phyloP scores from a whole-genome alignment of 345 rosid species.

The Sisymbrium irio region DNA sequence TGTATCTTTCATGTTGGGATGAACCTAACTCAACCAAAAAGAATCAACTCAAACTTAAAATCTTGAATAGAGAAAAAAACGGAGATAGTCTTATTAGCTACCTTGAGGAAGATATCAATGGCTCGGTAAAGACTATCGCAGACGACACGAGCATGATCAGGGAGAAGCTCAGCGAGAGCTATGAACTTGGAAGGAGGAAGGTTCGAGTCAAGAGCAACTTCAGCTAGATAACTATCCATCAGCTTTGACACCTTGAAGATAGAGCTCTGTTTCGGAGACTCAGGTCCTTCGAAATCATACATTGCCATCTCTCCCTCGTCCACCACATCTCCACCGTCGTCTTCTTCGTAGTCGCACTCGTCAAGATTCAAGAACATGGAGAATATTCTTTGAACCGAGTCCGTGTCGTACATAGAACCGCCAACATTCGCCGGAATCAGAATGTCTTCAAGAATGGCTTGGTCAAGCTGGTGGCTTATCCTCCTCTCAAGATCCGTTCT shows the following conservation, averaged over 20 bases:
- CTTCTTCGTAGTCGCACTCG: constrained; percentile 57
- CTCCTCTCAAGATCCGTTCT: constrained; percentile 87
- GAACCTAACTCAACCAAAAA: constrained; percentile 50
- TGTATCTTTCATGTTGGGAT: constrained; percentile 83
- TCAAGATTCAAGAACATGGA: constrained; percentile 84
- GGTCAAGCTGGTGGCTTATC: constrained; percentile 88
- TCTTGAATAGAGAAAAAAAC: not conserved
- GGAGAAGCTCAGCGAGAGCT: constrained; percentile 82
- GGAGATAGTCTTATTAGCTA: constrained; percentile 23
- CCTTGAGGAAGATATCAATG: constrained; percentile 86
- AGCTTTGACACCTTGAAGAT: constrained; percentile 88
- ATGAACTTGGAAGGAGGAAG: constrained; percentile 70
- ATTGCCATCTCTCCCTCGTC: constrained; percentile 70
- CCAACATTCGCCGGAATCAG: constrained; percentile 55
- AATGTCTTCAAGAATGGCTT: constrained; percentile 92
- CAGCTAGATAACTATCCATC: constrained; percentile 79
- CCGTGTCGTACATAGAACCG: constrained; percentile 69
- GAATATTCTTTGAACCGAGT: constrained; percentile 76
- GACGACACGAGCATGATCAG: constrained; percentile 80
- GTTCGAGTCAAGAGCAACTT: constrained; percentile 80
- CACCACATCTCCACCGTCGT: constrained; percentile 50
- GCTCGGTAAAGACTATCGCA: constrained; percentile 92
- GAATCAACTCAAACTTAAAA: not conserved
- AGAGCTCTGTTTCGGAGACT: constrained; percentile 95
- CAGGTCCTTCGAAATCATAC: constrained; percentile 84